Percentiles rank a stretch among this genome's conserved stretches.
phyloP scores from a whole-genome alignment of 164 flowering plant genomes.

The Stephania cephalantha region DNA sequence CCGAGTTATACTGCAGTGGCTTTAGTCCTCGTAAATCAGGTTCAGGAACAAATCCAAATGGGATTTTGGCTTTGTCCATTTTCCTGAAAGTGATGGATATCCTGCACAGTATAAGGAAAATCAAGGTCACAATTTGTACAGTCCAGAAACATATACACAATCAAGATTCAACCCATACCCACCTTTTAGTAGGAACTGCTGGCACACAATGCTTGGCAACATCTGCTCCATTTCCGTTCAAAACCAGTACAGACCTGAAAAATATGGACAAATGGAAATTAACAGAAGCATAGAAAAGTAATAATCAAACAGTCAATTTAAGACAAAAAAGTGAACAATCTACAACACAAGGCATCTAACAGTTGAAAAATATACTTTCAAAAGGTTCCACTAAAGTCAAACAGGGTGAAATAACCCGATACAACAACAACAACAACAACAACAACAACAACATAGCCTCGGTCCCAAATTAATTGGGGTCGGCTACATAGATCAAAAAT shows the following conservation, averaged over 20 bases:
- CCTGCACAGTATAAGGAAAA: conserved; percentile 28
- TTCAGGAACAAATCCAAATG: conserved; percentile 51
- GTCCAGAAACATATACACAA: not conserved
- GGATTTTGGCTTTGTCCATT: conserved; percentile 77
- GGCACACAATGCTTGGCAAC: conserved; percentile 96
- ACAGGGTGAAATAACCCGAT: not conserved
- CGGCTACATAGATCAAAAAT: no score
- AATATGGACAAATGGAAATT: not conserved
- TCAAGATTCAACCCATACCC: not conserved
- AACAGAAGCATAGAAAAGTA: not conserved
- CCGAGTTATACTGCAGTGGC: conserved; percentile 48
- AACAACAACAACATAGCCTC: no score
- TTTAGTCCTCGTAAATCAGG: conserved; percentile 71
- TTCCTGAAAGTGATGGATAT: conserved; percentile 91
- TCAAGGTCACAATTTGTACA: not conserved
- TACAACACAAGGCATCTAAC: not conserved
- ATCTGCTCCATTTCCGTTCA: conserved; percentile 91
- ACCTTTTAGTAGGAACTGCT: conserved; percentile 89
- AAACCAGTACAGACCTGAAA: conserved; percentile 78
- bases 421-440: no score
- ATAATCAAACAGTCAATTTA: not conserved
- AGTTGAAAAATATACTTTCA: not conserved
- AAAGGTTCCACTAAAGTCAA: not conserved
- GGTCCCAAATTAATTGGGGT: no score
- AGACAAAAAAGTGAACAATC: not conserved